A percentile compares a stretch with the other conserved stretches of the same genome.
Evolutionary conservation across 2,329 filamentous ascomycete genomes (phyloP).

Genomic region (Didymella glomerata): DNA sequence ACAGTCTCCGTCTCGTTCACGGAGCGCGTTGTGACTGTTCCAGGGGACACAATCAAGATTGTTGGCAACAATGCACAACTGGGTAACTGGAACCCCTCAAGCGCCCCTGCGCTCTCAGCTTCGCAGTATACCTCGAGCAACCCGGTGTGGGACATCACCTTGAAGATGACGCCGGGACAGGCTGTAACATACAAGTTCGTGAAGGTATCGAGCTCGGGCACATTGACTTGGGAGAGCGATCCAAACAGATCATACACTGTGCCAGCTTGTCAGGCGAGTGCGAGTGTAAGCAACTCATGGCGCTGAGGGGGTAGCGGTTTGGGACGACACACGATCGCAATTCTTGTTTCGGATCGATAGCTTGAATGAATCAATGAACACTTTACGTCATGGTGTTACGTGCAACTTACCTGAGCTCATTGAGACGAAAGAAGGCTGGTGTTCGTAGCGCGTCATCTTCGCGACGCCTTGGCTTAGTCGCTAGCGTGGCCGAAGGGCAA

Average conservation of each 20-base stretch:
- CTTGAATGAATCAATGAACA: neutral
- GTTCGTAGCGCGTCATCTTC: neutral
- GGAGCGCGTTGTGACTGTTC: conserved; percentile 57
- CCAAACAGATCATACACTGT: conserved; percentile 55
- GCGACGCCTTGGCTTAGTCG: conserved; percentile 2
- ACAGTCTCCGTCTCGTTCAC: conserved; percentile 54
- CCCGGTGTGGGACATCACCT: conserved; percentile 58
- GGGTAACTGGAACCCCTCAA: conserved; percentile 55
- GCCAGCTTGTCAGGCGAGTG: conserved; percentile 38
- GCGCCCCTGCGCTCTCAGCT: conserved; percentile 53
- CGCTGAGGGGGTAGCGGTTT: conserved; percentile 15
- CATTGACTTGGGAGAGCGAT: conserved; percentile 57
- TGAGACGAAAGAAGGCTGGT: neutral
- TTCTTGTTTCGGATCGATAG: neutral
- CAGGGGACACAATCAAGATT: conserved; percentile 60
- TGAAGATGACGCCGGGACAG: conserved; percentile 54
- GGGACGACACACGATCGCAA: neutral
- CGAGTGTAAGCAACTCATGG: conserved; percentile 37
- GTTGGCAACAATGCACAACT: conserved; percentile 56
- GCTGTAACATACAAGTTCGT: conserved; percentile 58
- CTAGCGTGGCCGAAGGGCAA: conserved; percentile 20
- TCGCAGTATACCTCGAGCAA: conserved; percentile 55
- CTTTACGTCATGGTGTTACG: neutral
- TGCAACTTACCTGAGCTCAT: neutral
- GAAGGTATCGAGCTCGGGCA: conserved; percentile 55